Conservation (phyloP, 306 rosid genomes). For the Phaseolus lunatus region DNA sequence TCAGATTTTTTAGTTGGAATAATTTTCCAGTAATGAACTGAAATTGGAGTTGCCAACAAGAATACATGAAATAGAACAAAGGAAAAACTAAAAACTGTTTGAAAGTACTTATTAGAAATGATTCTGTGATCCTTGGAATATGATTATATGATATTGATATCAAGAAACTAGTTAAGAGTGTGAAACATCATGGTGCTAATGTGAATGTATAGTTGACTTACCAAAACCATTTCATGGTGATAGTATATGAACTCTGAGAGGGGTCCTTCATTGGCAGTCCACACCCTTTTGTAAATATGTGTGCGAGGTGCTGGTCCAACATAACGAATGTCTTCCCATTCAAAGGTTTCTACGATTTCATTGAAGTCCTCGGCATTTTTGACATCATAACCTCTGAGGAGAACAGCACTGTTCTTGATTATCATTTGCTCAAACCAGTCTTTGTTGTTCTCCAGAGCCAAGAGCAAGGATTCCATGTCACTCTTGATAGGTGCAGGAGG, state of each 20-base stretch:
- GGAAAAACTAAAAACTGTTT: neutral
- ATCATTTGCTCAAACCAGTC: constrained; percentile 84
- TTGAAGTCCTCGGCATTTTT: constrained; percentile 69
- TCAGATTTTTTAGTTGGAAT: neutral
- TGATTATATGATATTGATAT: neutral
- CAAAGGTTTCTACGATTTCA: constrained; percentile 65
- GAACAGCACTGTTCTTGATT: constrained; percentile 73
- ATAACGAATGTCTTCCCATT: constrained; percentile 81
- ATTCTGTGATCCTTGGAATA: neutral
- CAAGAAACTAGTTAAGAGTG: neutral
- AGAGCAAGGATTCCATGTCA: constrained; percentile 56
- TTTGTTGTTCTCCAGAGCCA: constrained; percentile 54
- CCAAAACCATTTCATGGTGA: constrained; percentile 97
- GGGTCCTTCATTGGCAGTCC: constrained; percentile 97
- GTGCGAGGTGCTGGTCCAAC: constrained; percentile 91
- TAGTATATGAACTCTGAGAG: constrained; percentile 83
- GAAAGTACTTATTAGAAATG: neutral
- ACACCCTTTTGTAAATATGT: constrained; percentile 72
- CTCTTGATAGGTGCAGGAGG: constrained; percentile 54
- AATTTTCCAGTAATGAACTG: constrained; percentile 13
- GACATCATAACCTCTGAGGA: constrained; percentile 71
- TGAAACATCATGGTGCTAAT: neutral
- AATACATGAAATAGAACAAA: neutral
- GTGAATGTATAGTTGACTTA: constrained; percentile 44
- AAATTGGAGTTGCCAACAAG: neutral